Evolutionary conservation across 2,329 filamentous ascomycete species (phyloP).

Genomic region (Cytospora leucostoma): DNA sequence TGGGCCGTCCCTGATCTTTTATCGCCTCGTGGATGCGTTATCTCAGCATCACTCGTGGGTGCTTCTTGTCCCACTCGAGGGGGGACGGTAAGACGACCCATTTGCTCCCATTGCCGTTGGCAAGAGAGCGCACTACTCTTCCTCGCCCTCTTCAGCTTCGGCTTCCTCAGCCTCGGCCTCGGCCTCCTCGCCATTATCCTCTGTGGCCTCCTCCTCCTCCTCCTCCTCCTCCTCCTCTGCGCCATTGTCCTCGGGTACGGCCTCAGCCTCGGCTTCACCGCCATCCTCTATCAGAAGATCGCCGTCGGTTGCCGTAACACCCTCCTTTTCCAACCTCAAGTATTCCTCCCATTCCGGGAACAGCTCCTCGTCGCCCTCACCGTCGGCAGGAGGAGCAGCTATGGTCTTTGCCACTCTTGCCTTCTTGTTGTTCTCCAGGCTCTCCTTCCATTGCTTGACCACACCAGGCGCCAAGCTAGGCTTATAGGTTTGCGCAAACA

Average conservation of each 20-base stretch:
- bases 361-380: constrained; percentile 74
- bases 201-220: constrained; percentile 31
- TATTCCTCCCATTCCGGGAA: constrained; percentile 98
- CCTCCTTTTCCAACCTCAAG: constrained; percentile 76
- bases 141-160: constrained; percentile 21
- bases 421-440: constrained; percentile 82
- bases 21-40: not conserved
- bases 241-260: constrained; percentile 26
- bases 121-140: constrained; percentile 26
- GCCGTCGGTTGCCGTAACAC: constrained; percentile 45
- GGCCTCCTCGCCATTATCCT: constrained; percentile 25
- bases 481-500: constrained; percentile 95
- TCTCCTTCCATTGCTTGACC: constrained; percentile 78
- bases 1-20: not conserved
- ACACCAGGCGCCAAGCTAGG: constrained; percentile 71
- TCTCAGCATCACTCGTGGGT: constrained; percentile 4
- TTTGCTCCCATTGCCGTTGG: not conserved
- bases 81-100: not conserved
- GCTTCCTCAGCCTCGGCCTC: constrained; percentile 13
- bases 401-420: constrained; percentile 80
- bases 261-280: constrained; percentile 32
- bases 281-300: constrained; percentile 31
- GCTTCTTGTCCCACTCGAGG: not conserved
- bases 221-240: constrained; percentile 34
- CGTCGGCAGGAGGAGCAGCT: constrained; percentile 68